Evolutionary conservation across 1,284 basidiomycete species (phyloP).

Genomic region (Austroboletus novae-zelandiae): DNA sequence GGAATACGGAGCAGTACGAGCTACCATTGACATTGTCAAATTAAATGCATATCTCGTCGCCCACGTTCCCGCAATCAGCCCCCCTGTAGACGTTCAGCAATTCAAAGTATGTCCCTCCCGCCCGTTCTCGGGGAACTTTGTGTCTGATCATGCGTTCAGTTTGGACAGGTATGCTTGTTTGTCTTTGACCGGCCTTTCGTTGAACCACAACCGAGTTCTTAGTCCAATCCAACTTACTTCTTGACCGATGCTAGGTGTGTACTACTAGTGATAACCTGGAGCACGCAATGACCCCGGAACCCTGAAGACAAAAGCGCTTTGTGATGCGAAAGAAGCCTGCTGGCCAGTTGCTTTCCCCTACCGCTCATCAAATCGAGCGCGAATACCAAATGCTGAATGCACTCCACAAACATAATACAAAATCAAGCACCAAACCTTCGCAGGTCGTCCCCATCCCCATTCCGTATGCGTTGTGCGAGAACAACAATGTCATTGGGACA

Average conservation of each 20-base stretch:
- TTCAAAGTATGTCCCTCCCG: constrained; percentile 66
- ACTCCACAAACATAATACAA: constrained; percentile 70
- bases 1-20: constrained; percentile 72
- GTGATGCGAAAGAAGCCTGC: constrained; percentile 95
- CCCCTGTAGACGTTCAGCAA: constrained; percentile 83
- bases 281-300: constrained; percentile 7
- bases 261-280: not conserved
- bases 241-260: constrained; percentile 70
- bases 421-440: constrained; percentile 46
- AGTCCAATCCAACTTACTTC: constrained; percentile 97
- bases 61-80: constrained; percentile 54
- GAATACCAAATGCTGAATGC: constrained; percentile 84
- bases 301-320: constrained; percentile 55
- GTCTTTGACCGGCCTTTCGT: constrained; percentile 1
- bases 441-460: constrained; percentile 80
- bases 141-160: constrained; percentile 43
- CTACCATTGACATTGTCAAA: constrained; percentile 62
- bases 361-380: constrained; percentile 92
- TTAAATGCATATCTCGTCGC: constrained; percentile 69
- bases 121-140: not conserved
- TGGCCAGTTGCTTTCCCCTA: constrained; percentile 80
- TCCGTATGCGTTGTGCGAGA: constrained; percentile 82
- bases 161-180: constrained; percentile 65
- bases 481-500: constrained; percentile 76
- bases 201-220: constrained; percentile 3